These are phyloP conservation scores for Pneumocystis canis DNA, from an alignment of 1,139 yeast species.

Conservation along the genomic window DNA sequence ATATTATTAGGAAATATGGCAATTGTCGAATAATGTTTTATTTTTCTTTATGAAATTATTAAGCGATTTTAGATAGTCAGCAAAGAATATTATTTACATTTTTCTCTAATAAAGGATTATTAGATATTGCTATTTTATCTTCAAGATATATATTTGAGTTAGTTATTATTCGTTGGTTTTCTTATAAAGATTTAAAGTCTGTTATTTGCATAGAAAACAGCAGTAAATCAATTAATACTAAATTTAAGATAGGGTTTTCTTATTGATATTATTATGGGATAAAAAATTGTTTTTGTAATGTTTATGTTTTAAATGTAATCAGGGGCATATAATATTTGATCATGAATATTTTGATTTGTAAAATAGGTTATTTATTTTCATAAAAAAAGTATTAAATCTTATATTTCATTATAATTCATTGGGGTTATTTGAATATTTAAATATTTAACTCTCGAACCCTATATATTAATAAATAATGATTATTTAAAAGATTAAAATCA, in stretches of 20 bases:
- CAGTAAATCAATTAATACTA: not conserved
- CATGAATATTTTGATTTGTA: not conserved
- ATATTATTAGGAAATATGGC: not conserved
- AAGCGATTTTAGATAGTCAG: not conserved
- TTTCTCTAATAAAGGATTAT: not conserved
- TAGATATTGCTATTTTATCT: not conserved
- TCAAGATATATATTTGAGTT: not conserved
- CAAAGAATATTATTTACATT: not conserved
- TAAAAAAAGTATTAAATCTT: not conserved
- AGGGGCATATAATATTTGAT: not conserved
- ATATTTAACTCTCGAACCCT: not conserved
- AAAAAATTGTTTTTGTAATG: too few species aligned
- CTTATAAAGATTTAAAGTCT: not conserved
- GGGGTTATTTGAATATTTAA: not conserved
- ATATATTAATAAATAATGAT: not conserved
- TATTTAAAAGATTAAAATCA: not conserved
- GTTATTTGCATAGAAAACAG: not conserved
- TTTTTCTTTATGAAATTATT: not conserved
- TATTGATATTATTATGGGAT: not conserved
- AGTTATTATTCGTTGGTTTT: not conserved
- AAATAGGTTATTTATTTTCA: not conserved
- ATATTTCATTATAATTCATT: not conserved
- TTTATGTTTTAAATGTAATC: too few species aligned
- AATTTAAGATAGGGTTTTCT: not conserved
- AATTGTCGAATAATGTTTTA: not conserved